Evolutionary conservation across 2,329 filamentous ascomycete species (phyloP), one percentile per base, ranked within the genome.

Genomic region (Fusarium pseudoanthophilum): DNA sequence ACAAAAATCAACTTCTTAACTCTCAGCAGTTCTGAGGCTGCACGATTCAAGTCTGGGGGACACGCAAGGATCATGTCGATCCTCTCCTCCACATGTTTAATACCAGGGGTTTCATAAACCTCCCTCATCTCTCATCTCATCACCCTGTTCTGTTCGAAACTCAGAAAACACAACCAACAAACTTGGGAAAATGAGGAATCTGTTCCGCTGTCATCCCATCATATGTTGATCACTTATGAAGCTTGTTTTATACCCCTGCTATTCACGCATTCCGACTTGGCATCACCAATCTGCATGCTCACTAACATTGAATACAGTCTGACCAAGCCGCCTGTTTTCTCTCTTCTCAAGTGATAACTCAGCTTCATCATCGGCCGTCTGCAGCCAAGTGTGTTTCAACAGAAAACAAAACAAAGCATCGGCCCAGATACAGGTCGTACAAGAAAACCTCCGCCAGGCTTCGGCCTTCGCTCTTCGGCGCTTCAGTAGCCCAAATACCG

Each of bases 141-240:
- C 46, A 48, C 30, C 40, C 55, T 48, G 45, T 28, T 26, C 28
- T 10, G 24, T n/a, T 32, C 21, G 18, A 51, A 32, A 43, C 52
- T 49, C 10, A 8, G 20, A 58, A 40, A 48, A 48, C 20, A 21
- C 53, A 26, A n/a, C 37, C 21, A 52, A 26, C 32, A 51, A 20
- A 14, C 46, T 60, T 57, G 52, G 21, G 58, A 53, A 57, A 37
- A 68, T 48, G 58, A 40, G 69, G 48, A 58, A 60, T 24, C 21
- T 48, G 34, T 68, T 61, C 75, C 71, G 75, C 71, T 77, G 71
- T 73, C 75, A 73, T 77, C 68, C 49, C 71, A 61, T 71, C 59
- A 58, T 32, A 39, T 36, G 49, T 39, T 40, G 57, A 36, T 71
- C 48, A 40, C 9, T 37, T 3, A 28, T n/a, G 34, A 53, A 53